Evolutionary conservation across 805 yeast genomes (phyloP), one percentile per base, ranked within the genome.

Genomic region (Candida nanaspora): DNA sequence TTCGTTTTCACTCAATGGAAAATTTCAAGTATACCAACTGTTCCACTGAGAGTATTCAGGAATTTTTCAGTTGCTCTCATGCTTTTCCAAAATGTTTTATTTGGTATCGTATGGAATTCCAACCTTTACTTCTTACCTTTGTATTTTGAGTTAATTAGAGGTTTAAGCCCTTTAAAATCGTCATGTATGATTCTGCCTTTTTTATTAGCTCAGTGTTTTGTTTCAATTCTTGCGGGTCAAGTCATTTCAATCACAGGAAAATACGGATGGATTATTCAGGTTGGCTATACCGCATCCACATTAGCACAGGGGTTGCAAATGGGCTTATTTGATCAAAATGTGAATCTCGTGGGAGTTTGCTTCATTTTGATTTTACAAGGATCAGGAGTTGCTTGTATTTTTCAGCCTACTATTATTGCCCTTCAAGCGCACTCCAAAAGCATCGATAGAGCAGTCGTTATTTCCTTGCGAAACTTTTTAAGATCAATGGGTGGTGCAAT

Each of bases 401-500:
- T 74, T 62, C 80, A 75, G 50, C 80, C 80, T 6, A 68, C 75
- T 0, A 63, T 75, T 58, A 71, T 76, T 8, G 81, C 80, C 1
- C 66, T 68, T 31, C 81, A 69, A 50, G 78, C 80, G 0, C 76
- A 74, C 43, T 62, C 76, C 14, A 57, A 47, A 31, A 65, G 68
- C 38, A 61, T 69, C 2, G 82, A 78, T 46, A 55, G 85, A 35
- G 79, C 83, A 0, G 78, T 78, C 11, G 75, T 75, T 14, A 76
- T 77, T 10, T 66, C 80, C 3, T 64, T 78, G 2, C 63, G 84
- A 52, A 77, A 76, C 48, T 75, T 76, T 20, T 48, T 74, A 36
- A 60, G 84, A 41, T 71, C 79, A 3, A 68, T 78, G 42, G 85
- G 84, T n/a, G 81, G 81, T n/a, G 69, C 82, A 1, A 59, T 76